These are phyloP conservation scores for Elongisporangium anandrum DNA, from an alignment of 352 stramenopile species.

Conservation along the genomic window DNA sequence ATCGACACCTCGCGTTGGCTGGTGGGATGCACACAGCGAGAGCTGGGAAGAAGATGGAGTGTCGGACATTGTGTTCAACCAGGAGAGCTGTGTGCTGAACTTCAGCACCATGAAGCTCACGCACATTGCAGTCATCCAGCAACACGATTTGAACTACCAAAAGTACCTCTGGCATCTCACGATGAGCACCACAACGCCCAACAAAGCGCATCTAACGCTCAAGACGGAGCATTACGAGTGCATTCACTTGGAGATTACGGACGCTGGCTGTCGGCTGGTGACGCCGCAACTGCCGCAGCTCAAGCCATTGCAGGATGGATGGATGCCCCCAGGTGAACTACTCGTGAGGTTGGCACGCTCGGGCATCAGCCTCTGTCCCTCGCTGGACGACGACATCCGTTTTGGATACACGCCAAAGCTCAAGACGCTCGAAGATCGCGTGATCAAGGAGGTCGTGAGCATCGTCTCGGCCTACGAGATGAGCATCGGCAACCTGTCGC, in stretches of 20 bases:
- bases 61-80: constrained; percentile 47
- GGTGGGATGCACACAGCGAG: constrained; percentile 50
- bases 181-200: constrained; percentile 39
- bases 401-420: constrained; percentile 45
- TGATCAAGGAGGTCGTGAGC: constrained; percentile 66
- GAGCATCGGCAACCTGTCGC: constrained; percentile 29
- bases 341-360: constrained; percentile 46
- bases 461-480: constrained; percentile 65
- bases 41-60: constrained; percentile 78
- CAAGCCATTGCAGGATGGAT: constrained; percentile 23
- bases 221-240: constrained; percentile 45
- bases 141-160: constrained; percentile 62
- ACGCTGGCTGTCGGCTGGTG: constrained; percentile 51
- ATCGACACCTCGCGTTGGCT: constrained; percentile 44
- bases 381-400: constrained; percentile 23
- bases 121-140: constrained; percentile 62
- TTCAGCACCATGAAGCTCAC: constrained; percentile 79
- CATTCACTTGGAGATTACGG: constrained; percentile 69
- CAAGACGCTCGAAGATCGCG: constrained; percentile 60
- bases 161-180: constrained; percentile 60
- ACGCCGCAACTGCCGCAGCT: constrained; percentile 45
- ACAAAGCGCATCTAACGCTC: constrained; percentile 40
- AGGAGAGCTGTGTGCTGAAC: constrained; percentile 53
- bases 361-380: constrained; percentile 60
- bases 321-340: constrained; percentile 49